A percentile compares a stretch with the other conserved stretches of the same genome.
These are phyloP conservation scores for Sphaceloma murrayae DNA, from an alignment of 2,329 filamentous ascomycete genomes.

Conservation along the genomic window DNA sequence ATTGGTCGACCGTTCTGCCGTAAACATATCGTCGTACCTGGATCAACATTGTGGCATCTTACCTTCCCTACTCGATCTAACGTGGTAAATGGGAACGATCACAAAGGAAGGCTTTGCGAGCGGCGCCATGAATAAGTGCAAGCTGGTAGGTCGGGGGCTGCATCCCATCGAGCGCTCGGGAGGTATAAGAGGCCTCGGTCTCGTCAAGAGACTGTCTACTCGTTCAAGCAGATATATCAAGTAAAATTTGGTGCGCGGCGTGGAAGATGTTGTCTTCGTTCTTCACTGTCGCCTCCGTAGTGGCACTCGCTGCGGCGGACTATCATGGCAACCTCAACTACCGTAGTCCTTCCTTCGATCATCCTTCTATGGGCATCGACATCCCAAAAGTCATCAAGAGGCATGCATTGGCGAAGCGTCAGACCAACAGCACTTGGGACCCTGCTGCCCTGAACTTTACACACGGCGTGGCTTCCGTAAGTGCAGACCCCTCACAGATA, in stretches of 20 bases:
- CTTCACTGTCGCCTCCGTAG: slow-evolving; percentile 20
- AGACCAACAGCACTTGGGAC: slow-evolving; percentile 34
- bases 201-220: too few relatives aligned
- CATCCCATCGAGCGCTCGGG: too few relatives aligned
- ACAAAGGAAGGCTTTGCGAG: too few relatives aligned
- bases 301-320: slow-evolving; percentile 23
- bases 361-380: slow-evolving; percentile 53
- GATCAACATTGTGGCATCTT: slow-evolving; percentile 5
- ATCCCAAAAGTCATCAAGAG: slow-evolving; percentile 52
- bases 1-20: not conserved
- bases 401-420: slow-evolving; percentile 27
- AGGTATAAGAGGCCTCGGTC: too few relatives aligned
- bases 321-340: slow-evolving; percentile 53
- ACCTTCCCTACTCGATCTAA: slow-evolving; percentile 10
- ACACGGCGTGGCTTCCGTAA: slow-evolving; percentile 44
- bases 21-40: slow-evolving; percentile 5
- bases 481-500: too few relatives aligned
- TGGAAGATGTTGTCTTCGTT: not conserved
- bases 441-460: slow-evolving; percentile 51
- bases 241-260: not conserved
- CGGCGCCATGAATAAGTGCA: too few relatives aligned
- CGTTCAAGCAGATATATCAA: too few relatives aligned
- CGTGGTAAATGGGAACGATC: slow-evolving; percentile 1
- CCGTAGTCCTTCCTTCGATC: slow-evolving; percentile 54
- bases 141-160: too few relatives aligned